A percentile compares a stretch with the other conserved stretches of the same genome.
Evolutionary conservation across 1,284 basidiomycete species (phyloP).

Genomic region (Fomitopsis betulina): DNA sequence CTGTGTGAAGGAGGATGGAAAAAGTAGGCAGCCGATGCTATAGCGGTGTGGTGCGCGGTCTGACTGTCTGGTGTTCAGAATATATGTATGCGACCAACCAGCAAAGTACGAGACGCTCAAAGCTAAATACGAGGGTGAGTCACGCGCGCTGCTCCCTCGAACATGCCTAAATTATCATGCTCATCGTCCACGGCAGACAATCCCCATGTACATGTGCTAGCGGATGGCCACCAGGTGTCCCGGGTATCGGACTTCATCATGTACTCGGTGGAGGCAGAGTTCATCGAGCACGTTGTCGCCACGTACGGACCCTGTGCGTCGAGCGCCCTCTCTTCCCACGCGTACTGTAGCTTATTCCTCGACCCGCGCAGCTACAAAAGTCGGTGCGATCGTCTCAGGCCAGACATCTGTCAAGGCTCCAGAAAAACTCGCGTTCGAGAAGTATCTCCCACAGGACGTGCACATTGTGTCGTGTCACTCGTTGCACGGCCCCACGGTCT

Average conservation of each 20-base stretch:
- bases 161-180: background rate
- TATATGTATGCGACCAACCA: constrained; percentile 90
- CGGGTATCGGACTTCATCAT: constrained; percentile 29
- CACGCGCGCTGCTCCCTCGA: background rate
- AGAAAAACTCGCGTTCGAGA: constrained; percentile 88
- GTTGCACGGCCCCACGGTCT: constrained; percentile 90
- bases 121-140: constrained; percentile 57
- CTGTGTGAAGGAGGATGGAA: constrained; percentile 81
- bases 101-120: constrained; percentile 69
- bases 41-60: background rate
- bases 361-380: constrained; percentile 71
- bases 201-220: constrained; percentile 56
- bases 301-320: constrained; percentile 87
- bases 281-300: constrained; percentile 78
- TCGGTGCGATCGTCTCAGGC: constrained; percentile 89
- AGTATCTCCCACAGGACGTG: constrained; percentile 81
- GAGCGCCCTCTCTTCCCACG: background rate
- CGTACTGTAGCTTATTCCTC: constrained; percentile 2
- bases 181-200: constrained; percentile 29
- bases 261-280: constrained; percentile 88
- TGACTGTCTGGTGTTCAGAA: constrained; percentile 39
- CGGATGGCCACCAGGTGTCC: constrained; percentile 26
- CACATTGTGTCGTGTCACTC: constrained; percentile 94
- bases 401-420: constrained; percentile 98
- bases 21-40: constrained; percentile 46